Evolutionary conservation across 331 rosid species (phyloP), one percentile per base, ranked within the genome.

Genomic region (Malus hybrid): DNA sequence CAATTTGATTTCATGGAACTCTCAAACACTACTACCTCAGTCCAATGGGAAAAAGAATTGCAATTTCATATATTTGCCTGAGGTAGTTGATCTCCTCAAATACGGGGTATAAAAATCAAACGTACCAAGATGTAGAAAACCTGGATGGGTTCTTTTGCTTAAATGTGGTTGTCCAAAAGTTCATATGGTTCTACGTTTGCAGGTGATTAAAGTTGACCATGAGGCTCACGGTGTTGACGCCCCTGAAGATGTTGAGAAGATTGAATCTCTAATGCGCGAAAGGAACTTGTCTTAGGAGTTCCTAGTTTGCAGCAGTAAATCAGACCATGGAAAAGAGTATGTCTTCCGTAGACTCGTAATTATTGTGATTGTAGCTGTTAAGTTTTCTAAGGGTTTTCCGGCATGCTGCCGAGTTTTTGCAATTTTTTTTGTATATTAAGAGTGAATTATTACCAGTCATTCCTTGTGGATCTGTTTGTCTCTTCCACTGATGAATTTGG

Each of bases 221-320:
- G 97, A 94, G 60, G 99, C 96, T 28, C 99, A 94, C 66, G 99
- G 99, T 36, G 93, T 94, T 29, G 99, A 94, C 83, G 59, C 83
- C 67, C 96, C 99, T 5, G 97, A 90, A 87, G 99, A 94, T 74
- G 92, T 94, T 6, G 89, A 48, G 71, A 94, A 90, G 88, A 88
- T 91, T 63, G 97, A 94, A 90, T 65, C 92, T 81, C 83, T 86
- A 18, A 87, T 94, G 91, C 93, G 78, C 2, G 85, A 90, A 84
- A 83, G 80, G 81, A 91, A 92, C 86, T 62, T 92, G 81, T 80
- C 85, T 74, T 93, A 87, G 88, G 31, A 62, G 16, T 69, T 67
- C 48, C 60, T 5, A 13, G 52, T 6, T 19, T 10, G 8, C 27
- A 22, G 8, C 19, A 8, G 5, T 66, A 15, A 42, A 66, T 67